A percentile compares a stretch with the other conserved stretches of the same genome.
These are phyloP conservation scores for Colletotrichum gigasporum DNA, from an alignment of 2,329 filamentous ascomycete genomes.

Conservation along the genomic window DNA sequence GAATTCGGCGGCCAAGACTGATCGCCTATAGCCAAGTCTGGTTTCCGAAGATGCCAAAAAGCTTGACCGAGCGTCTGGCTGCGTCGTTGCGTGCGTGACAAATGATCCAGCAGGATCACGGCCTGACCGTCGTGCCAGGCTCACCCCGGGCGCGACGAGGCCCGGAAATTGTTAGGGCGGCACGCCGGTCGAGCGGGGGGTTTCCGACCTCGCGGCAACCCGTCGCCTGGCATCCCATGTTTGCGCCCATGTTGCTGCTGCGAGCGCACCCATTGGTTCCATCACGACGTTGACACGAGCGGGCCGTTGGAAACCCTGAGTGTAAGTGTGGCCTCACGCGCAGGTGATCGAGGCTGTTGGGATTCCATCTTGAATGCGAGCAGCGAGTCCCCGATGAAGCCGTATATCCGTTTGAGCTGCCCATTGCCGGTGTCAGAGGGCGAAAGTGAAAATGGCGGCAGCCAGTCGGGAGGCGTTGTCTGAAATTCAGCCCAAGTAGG, in stretches of 20 bases:
- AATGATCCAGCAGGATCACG: neutral
- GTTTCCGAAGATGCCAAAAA: neutral
- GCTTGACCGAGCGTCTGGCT: slow-evolving; percentile 3
- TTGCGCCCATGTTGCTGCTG: slow-evolving; percentile 12
- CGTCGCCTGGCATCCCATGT: slow-evolving; percentile 6
- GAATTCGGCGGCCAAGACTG: neutral
- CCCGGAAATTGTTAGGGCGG: neutral
- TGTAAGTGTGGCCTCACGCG: neutral
- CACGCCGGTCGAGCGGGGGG: neutral
- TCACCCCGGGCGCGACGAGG: neutral
- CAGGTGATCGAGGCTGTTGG: neutral
- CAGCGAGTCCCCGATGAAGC: neutral
- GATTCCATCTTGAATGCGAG: neutral
- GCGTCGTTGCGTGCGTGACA: neutral
- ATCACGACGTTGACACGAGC: neutral
- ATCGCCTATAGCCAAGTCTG: neutral
- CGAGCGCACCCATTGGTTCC: slow-evolving; percentile 10
- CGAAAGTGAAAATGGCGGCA: slow-evolving; percentile 19
- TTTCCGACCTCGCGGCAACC: neutral
- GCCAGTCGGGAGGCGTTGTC: slow-evolving; percentile 14
- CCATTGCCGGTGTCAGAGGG: slow-evolving; percentile 13
- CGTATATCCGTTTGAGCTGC: slow-evolving; percentile 17
- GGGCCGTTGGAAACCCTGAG: slow-evolving; percentile 17
- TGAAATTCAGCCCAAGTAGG: slow-evolving; percentile 6
- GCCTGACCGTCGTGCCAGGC: neutral